These are phyloP conservation scores for Neurospora terricola DNA, from an alignment of 495 filamentous ascomycete genomes.

Conservation along the genomic window DNA sequence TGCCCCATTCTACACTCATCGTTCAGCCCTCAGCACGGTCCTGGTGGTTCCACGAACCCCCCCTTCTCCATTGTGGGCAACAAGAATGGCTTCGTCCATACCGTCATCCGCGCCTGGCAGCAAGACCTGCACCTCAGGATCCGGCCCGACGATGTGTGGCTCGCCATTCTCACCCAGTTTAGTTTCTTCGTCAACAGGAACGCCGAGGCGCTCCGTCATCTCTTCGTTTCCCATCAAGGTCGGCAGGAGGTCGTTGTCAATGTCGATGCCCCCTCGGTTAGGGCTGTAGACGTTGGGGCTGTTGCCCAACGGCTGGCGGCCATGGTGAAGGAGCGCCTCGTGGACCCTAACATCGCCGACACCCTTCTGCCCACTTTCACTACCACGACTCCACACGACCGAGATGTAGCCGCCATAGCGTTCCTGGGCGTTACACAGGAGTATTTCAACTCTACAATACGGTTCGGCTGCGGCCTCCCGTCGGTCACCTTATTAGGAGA, in stretches of 20 bases:
- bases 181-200: conserved; percentile 41
- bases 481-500: conserved; percentile 29
- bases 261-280: neutral
- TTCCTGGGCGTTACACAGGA: conserved; percentile 32
- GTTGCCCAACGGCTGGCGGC: neutral
- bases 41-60: neutral
- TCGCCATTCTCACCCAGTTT: conserved; percentile 47
- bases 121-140: conserved; percentile 44
- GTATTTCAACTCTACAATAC: conserved; percentile 21
- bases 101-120: conserved; percentile 41
- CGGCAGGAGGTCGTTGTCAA: neutral
- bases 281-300: neutral
- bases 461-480: conserved; percentile 27
- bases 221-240: conserved; percentile 31
- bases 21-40: neutral
- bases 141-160: conserved; percentile 54
- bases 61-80: neutral
- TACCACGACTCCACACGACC: conserved; percentile 24
- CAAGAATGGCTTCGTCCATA: conserved; percentile 43
- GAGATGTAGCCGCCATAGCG: conserved; percentile 22
- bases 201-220: conserved; percentile 31
- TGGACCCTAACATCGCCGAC: conserved; percentile 15
- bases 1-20: neutral
- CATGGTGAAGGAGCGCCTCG: conserved; percentile 9
- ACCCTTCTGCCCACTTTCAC: conserved; percentile 31